phyloP scores from a whole-genome alignment of 352 stramenopile species.

The Pythium grandisporangium region DNA sequence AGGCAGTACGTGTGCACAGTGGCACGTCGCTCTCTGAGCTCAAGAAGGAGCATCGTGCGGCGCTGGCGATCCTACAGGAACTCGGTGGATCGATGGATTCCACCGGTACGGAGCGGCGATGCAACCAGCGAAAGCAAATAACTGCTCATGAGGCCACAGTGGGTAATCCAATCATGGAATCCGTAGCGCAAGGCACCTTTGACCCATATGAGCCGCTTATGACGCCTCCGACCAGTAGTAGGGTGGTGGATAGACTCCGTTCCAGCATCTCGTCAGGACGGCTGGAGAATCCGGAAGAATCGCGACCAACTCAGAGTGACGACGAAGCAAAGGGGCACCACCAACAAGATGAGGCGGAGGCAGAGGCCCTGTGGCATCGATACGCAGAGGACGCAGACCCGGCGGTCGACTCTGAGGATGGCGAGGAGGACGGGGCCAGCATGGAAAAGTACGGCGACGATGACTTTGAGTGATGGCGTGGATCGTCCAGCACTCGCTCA shows the following conservation, averaged over 20 bases:
- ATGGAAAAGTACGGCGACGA: slow-evolving; percentile 32
- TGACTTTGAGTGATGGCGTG: slow-evolving; percentile 21
- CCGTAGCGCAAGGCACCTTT: too few relatives aligned
- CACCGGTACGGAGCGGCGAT: too few relatives aligned
- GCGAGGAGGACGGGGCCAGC: slow-evolving; percentile 16
- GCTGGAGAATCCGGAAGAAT: slow-evolving; percentile 3
- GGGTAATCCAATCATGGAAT: too few relatives aligned
- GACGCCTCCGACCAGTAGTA: not conserved
- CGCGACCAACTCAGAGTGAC: not conserved
- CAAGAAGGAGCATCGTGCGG: slow-evolving; percentile 64
- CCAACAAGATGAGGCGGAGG: slow-evolving; percentile 7
- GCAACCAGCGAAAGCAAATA: too few relatives aligned
- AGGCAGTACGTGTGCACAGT: slow-evolving; percentile 26
- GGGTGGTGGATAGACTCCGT: slow-evolving; percentile 44
- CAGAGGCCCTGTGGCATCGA: slow-evolving; percentile 12
- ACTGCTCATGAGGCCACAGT: too few relatives aligned
- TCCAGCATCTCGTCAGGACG: slow-evolving; percentile 33
- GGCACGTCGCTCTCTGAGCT: slow-evolving; percentile 63
- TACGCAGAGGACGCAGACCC: slow-evolving; percentile 5
- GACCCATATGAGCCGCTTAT: too few relatives aligned
- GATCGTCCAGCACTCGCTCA: not conserved
- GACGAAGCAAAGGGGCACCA: not conserved
- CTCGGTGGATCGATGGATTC: slow-evolving; percentile 48
- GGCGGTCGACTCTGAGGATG: slow-evolving; percentile 5
- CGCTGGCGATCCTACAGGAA: slow-evolving; percentile 62